Evolutionary conservation across 2,329 filamentous ascomycete species (phyloP).

Genomic region (Curvularia sp.): DNA sequence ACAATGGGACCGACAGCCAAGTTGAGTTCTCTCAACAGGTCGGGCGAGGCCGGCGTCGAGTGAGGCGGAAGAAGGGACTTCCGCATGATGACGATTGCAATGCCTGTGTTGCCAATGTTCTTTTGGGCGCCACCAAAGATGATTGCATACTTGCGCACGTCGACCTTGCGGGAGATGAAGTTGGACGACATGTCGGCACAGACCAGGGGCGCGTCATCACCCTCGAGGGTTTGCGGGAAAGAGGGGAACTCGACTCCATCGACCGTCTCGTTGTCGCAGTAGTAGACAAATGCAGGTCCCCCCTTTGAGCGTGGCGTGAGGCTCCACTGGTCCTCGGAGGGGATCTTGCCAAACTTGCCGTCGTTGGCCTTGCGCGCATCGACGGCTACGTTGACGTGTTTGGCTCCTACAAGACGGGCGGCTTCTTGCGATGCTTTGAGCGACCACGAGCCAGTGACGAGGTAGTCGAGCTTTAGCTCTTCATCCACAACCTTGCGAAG

Average conservation of each 20-base stretch:
- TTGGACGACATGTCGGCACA: slow-evolving; percentile 95
- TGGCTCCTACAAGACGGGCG: slow-evolving; percentile 74
- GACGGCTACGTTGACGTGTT: slow-evolving; percentile 80
- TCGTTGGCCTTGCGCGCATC: slow-evolving; percentile 69
- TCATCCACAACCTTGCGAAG: slow-evolving; percentile 70
- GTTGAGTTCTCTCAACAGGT: slow-evolving; percentile 74
- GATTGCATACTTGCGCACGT: slow-evolving; percentile 78
- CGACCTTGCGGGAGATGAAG: slow-evolving; percentile 81
- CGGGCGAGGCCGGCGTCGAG: slow-evolving; percentile 64
- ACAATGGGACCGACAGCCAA: slow-evolving; percentile 82
- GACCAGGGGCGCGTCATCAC: slow-evolving; percentile 72
- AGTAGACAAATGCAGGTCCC: slow-evolving; percentile 77
- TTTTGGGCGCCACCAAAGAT: slow-evolving; percentile 95
- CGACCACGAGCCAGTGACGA: slow-evolving; percentile 91
- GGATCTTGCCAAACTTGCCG: slow-evolving; percentile 87
- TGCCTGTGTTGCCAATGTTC: slow-evolving; percentile 85
- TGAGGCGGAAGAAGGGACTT: slow-evolving; percentile 78
- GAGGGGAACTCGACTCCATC: slow-evolving; percentile 88
- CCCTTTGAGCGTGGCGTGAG: slow-evolving; percentile 66
- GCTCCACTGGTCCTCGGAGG: slow-evolving; percentile 77
- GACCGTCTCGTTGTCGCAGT: slow-evolving; percentile 92
- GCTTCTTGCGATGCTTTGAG: slow-evolving; percentile 89
- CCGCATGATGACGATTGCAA: slow-evolving; percentile 85
- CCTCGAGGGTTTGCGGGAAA: slow-evolving; percentile 71
- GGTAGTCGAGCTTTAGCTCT: slow-evolving; percentile 83